Conservation (phyloP, 345 rosid species). For the Rubroshorea leprosula region DNA sequence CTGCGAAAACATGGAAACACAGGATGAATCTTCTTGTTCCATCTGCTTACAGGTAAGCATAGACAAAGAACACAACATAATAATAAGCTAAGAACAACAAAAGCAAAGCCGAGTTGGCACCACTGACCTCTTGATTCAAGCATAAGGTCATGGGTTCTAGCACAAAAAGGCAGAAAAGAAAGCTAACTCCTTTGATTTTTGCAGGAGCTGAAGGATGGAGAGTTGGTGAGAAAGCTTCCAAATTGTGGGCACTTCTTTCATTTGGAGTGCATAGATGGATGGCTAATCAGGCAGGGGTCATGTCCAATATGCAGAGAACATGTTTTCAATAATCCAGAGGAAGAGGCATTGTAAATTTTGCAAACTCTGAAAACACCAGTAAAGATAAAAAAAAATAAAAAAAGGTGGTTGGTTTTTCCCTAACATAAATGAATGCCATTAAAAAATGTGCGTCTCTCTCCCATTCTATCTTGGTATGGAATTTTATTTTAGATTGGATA, state of each 20-base stretch:
- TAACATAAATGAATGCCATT: not conserved
- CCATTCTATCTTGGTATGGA: no score
- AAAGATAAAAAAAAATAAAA: not conserved
- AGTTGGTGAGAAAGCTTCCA: conserved; percentile 49
- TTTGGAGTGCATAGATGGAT: conserved; percentile 56
- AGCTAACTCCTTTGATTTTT: not conserved
- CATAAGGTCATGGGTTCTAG: no score
- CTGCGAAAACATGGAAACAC: conserved; percentile 3
- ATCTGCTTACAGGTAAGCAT: conserved; percentile 67
- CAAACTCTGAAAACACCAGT: not conserved
- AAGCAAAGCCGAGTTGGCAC: no score
- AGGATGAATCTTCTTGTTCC: conserved; percentile 34
- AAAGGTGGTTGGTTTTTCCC: not conserved
- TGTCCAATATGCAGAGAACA: conserved; percentile 75
- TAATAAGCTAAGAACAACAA: no score
- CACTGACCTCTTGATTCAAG: no score
- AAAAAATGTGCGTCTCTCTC: not conserved
- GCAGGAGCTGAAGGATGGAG: conserved; percentile 65
- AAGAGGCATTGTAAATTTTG: not conserved
- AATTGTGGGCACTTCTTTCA: conserved; percentile 66
- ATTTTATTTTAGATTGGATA: no score
- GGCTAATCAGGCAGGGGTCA: conserved; percentile 52
- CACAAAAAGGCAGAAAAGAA: not conserved
- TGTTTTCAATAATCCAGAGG: conserved; percentile 20
- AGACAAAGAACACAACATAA: not conserved